Percentiles rank a stretch among this genome's conserved stretches.
Evolutionary conservation across 2,329 filamentous ascomycete genomes (phyloP).

Genomic region (Gaeumannomyces sp.): DNA sequence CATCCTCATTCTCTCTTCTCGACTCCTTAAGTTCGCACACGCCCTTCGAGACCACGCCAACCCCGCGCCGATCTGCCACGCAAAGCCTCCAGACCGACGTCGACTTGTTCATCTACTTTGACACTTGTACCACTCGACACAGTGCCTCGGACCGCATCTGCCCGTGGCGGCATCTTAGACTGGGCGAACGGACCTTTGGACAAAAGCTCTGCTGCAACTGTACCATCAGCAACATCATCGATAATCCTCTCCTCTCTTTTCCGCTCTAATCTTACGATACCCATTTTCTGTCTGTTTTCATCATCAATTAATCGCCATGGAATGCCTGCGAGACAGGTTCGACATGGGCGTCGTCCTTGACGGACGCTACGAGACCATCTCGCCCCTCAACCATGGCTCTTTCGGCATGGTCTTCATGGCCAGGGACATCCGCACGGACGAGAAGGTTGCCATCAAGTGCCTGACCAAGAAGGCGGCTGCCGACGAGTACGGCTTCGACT

Average conservation of each 20-base stretch:
- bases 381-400: constrained; percentile 95
- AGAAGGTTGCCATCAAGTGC: constrained; percentile 92
- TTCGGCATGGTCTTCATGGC: constrained; percentile 99
- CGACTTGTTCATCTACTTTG: constrained; percentile 3
- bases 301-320: constrained; percentile 44
- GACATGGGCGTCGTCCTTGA: constrained; percentile 72
- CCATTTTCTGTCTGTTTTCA: constrained; percentile 10
- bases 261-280: constrained; percentile 17
- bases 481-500: constrained; percentile 52
- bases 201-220: constrained; percentile 18
- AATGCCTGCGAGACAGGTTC: constrained; percentile 82
- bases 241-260: constrained; percentile 18
- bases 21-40: constrained; percentile 14
- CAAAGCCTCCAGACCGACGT: neutral
- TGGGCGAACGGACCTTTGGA: constrained; percentile 8
- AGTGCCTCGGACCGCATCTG: constrained; percentile 4
- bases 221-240: constrained; percentile 16
- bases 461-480: constrained; percentile 73
- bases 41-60: neutral
- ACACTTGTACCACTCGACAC: constrained; percentile 12
- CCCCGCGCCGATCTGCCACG: no score
- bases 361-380: constrained; percentile 84
- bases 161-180: constrained; percentile 13
- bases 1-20: constrained; percentile 22
- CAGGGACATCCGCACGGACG: constrained; percentile 66